These are phyloP conservation scores for Penium margaritaceum DNA, from an alignment of 139 green algal genomes.

Conservation along the genomic window DNA sequence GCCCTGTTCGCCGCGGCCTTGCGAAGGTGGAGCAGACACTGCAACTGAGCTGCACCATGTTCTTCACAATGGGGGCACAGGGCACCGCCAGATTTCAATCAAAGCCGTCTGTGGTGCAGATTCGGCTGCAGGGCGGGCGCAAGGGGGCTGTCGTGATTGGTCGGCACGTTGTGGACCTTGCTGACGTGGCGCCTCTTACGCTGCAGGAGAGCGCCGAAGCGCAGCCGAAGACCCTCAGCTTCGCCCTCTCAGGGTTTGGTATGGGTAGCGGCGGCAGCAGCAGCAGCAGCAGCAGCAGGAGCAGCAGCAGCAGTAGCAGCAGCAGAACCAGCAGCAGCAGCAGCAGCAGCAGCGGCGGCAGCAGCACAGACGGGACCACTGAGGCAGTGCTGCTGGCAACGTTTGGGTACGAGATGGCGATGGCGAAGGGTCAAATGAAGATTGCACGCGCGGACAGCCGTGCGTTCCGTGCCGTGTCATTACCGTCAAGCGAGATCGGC, in stretches of 20 bases:
- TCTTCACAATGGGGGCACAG: constrained; percentile 2
- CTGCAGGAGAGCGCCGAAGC: constrained; percentile 3
- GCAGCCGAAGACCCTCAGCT: constrained; percentile 12
- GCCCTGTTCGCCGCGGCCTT: constrained; percentile 8
- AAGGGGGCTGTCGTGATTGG: constrained; percentile 8
- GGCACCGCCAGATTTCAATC: not conserved
- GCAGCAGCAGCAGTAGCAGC: too few relatives aligned
- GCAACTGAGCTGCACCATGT: constrained; percentile 11
- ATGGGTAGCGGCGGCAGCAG: not conserved
- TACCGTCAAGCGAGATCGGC: too few relatives aligned
- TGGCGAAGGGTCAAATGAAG: not conserved
- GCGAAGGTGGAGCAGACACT: constrained; percentile 29
- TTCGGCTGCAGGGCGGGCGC: not conserved
- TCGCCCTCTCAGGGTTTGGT: constrained; percentile 18
- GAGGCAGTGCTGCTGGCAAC: constrained; percentile 25
- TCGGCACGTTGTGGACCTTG: constrained; percentile 26
- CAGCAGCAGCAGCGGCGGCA: too few relatives aligned
- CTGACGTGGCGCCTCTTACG: constrained; percentile 9
- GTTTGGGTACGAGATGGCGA: constrained; percentile 35
- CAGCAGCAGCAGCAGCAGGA: too few relatives aligned
- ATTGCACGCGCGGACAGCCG: not conserved
- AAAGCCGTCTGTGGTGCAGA: not conserved
- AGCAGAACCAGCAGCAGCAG: too few relatives aligned
- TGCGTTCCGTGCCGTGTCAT: too few relatives aligned
- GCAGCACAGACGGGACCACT: too few relatives aligned